Percentiles rank a stretch among this genome's conserved stretches.
Conservation (phyloP, 2,329 filamentous ascomycete species). For the Diplodia scrobiculata region DNA sequence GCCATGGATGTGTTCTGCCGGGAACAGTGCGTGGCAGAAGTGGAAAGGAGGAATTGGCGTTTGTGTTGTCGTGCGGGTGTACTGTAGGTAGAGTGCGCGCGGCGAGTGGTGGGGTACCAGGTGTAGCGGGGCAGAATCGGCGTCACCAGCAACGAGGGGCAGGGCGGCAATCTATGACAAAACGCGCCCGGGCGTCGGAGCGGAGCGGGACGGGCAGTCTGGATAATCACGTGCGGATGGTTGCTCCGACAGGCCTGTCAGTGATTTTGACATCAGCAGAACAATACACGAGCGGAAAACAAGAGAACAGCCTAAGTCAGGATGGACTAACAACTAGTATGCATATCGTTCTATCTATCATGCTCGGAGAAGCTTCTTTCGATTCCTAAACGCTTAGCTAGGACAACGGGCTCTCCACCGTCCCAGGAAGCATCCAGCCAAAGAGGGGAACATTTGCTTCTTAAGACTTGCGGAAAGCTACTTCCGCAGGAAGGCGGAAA, state of each 20-base stretch:
- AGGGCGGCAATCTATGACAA: neutral
- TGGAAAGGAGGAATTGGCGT: neutral
- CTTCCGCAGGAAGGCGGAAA: slow-evolving; percentile 78
- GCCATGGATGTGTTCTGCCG: slow-evolving; percentile 25
- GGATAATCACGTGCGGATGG: neutral
- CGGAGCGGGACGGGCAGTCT: slow-evolving; percentile 1
- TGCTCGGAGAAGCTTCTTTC: neutral
- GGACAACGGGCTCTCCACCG: neutral
- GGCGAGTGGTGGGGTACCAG: slow-evolving; percentile 12
- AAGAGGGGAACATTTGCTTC: neutral
- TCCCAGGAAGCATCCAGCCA: neutral
- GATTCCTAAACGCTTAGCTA: neutral
- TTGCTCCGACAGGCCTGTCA: neutral
- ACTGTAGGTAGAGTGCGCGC: neutral
- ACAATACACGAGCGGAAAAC: neutral
- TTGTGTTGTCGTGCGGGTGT: neutral
- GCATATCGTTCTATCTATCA: slow-evolving; percentile 1
- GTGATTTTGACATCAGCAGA: too few species aligned
- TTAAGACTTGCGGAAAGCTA: slow-evolving; percentile 64
- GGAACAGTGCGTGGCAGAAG: neutral
- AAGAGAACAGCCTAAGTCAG: neutral
- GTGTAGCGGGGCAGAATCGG: slow-evolving; percentile 19
- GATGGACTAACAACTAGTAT: neutral
- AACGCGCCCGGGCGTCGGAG: slow-evolving; percentile 1
- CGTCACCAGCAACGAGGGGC: slow-evolving; percentile 18